These are phyloP conservation scores for Coemansia sp. DNA, from an alignment of 192 early-diverging fungal genomes.

Conservation along the genomic window DNA sequence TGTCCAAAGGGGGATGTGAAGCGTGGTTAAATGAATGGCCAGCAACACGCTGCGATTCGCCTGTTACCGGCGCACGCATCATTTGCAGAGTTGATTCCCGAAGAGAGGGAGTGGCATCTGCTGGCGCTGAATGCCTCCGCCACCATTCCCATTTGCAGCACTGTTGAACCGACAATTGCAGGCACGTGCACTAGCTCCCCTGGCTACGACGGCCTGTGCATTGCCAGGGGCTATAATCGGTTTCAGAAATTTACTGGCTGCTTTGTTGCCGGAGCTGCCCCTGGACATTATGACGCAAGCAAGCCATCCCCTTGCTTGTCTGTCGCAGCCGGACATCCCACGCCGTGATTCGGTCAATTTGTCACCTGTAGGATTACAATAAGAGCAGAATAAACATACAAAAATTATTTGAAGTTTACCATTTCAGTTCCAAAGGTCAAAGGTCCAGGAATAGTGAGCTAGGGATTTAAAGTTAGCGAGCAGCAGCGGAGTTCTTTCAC, in stretches of 20 bases:
- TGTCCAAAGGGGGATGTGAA: background rate
- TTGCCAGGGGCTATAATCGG: background rate
- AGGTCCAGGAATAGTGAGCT: too few species aligned
- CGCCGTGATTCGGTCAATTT: background rate
- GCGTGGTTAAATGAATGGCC: conserved; percentile 9
- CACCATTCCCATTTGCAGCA: background rate
- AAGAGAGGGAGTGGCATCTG: background rate
- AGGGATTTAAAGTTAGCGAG: too few species aligned
- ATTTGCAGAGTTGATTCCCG: background rate
- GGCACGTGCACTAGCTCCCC: background rate
- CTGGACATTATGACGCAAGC: background rate
- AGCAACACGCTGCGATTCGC: background rate
- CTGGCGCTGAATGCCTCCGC: background rate
- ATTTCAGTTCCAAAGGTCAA: too few species aligned
- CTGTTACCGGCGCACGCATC: background rate
- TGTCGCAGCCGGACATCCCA: background rate
- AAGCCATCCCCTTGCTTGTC: background rate
- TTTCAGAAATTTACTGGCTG: background rate
- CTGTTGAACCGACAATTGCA: conserved; percentile 1
- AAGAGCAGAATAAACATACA: background rate
- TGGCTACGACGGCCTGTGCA: background rate
- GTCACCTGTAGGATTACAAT: background rate
- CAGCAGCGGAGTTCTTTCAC: too few species aligned
- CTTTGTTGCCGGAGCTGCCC: background rate
- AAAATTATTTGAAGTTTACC: background rate